Conservation (phyloP, 2,329 filamentous ascomycete species). For the Davidsoniella eucalypti region DNA sequence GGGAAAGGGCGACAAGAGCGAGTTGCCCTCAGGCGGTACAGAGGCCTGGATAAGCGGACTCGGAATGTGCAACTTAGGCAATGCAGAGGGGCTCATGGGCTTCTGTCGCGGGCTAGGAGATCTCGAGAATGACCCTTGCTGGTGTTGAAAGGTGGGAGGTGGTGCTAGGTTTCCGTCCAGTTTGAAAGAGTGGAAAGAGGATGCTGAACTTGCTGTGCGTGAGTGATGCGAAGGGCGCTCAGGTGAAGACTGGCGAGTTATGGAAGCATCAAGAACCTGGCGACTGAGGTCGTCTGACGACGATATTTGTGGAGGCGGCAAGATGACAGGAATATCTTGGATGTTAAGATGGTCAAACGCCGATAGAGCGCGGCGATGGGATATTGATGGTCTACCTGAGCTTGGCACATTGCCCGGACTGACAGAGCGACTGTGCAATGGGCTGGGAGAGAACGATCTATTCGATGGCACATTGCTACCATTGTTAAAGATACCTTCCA, state of each 20-base stretch:
- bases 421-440: background rate
- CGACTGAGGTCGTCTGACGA: conserved; percentile 5
- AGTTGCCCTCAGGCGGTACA: conserved; percentile 12
- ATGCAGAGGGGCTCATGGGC: conserved; percentile 2
- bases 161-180: conserved; percentile 27
- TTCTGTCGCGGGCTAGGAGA: conserved; percentile 6
- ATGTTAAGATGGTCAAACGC: conserved; percentile 23
- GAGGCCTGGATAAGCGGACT: conserved; percentile 34
- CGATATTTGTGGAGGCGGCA: background rate
- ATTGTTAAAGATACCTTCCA: conserved; percentile 7
- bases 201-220: conserved; percentile 12
- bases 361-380: conserved; percentile 27
- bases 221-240: conserved; percentile 7
- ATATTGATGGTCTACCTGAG: background rate
- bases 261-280: conserved; percentile 1
- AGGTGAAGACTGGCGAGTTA: background rate
- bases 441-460: conserved; percentile 4
- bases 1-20: conserved; percentile 33
- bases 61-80: conserved; percentile 26
- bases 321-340: background rate
- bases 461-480: background rate
- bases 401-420: background rate
- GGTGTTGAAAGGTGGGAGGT: conserved; percentile 18
- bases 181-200: conserved; percentile 13
- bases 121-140: background rate